Conservation (phyloP, 495 filamentous ascomycete species). For the Hyaloscypha hepaticicola region DNA sequence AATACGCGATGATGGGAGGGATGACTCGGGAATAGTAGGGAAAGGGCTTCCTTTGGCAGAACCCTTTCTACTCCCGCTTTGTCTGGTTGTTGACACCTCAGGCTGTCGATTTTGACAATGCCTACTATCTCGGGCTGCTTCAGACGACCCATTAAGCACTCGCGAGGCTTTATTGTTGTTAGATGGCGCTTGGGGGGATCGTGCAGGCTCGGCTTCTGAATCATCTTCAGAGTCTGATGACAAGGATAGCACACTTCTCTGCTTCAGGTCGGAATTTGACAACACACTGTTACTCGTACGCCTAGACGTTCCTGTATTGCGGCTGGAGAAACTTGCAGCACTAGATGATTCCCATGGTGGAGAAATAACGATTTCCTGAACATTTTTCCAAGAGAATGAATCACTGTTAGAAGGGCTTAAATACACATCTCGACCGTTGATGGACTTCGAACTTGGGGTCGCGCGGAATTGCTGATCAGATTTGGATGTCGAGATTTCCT, state of each 20-base stretch:
- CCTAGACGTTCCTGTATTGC: conserved; percentile 29
- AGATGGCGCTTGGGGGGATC: background rate
- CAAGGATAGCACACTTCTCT: conserved; percentile 31
- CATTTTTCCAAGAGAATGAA: conserved; percentile 30
- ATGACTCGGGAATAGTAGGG: conserved; percentile 23
- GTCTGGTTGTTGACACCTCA: conserved; percentile 4
- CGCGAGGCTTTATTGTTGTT: conserved; percentile 5
- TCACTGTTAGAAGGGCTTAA: conserved; percentile 1
- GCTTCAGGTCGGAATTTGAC: conserved; percentile 29
- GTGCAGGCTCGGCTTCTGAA: conserved; percentile 6
- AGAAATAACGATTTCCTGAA: conserved; percentile 20
- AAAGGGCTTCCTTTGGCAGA: conserved; percentile 10
- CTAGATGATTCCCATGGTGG: conserved; percentile 25
- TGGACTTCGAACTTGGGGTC: background rate
- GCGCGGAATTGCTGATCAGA: conserved; percentile 8
- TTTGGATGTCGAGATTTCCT: conserved; percentile 23
- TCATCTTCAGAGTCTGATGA: conserved; percentile 33
- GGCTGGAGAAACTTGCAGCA: conserved; percentile 30
- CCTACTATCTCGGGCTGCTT: background rate
- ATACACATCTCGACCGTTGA: background rate
- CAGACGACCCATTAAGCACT: conserved; percentile 8
- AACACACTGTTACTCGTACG: conserved; percentile 27
- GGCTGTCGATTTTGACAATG: conserved; percentile 9
- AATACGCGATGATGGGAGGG: background rate
- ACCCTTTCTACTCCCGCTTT: conserved; percentile 3